Evolutionary conservation across 306 rosid species (phyloP), one percentile per base, ranked within the genome.

Genomic region (Abrus precatorius): DNA sequence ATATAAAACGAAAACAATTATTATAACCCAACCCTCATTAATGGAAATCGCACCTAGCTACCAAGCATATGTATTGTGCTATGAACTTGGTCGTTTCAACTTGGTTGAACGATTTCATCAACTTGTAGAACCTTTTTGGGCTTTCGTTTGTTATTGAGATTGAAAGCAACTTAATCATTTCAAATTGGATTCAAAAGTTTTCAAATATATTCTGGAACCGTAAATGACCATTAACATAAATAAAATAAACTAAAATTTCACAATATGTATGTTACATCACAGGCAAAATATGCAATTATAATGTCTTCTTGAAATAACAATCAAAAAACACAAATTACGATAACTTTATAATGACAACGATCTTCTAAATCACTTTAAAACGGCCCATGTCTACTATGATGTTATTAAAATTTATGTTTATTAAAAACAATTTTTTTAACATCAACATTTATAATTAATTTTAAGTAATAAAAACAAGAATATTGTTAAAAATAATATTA

Each of bases 91-190:
- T 57, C 63, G 72, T 69, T 74, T 41, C 85, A 29, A 61, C 80
- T 33, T n/a, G 52, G 7, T 44, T 74, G 50, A 56, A 74, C 1
- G 75, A 27, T 29, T 75, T 59, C 50, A 45, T 53, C 79, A 72
- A 83, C 38, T 33, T 63, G 43, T 20, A 8, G 33, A 12, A 29
- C 12, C 65, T 45, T 78, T 66, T 12, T 45, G 48, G 33, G 66
- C 50, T 83, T 38, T 10, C 9, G 4, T 71, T 7, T 77, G 27
- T 29, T 40, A 83, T 45, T 0, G 54, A 74, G 77, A 36, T 47
- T 12, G 80, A 57, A 72, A 68, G 80, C 36, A 64, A 65, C 85
- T 38, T 56, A 57, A 64, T 78, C 73, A 78, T 73, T 84, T 32
- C 80, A 56, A 55, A 7, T 44, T 65, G 83, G 64, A 47, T 29